Conservation (phyloP, 257 asterid species). For the Plantago major region DNA sequence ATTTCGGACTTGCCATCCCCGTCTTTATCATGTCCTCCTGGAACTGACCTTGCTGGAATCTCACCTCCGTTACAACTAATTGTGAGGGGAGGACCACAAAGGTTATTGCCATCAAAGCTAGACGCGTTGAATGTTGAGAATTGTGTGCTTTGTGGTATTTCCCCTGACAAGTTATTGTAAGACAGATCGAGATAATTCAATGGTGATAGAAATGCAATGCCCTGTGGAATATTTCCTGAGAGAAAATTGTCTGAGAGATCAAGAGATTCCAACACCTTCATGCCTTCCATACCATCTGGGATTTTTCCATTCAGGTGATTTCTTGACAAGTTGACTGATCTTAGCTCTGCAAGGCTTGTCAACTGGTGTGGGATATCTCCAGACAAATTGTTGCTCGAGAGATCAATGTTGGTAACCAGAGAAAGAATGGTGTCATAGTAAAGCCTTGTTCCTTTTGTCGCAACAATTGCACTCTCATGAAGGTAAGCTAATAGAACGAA, state of each 20-base stretch:
- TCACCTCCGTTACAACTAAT: not conserved
- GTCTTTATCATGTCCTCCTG: not conserved
- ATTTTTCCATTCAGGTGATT: not conserved
- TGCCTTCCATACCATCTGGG: not conserved
- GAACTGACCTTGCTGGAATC: not conserved
- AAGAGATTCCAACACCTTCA: conserved; percentile 3
- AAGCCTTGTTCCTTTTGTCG: not conserved
- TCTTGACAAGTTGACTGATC: not conserved
- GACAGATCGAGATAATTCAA: not conserved
- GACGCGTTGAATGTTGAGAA: not conserved
- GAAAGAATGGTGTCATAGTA: not conserved
- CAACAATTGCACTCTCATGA: not conserved
- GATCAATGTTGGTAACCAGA: conserved; percentile 1
- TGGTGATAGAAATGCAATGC: not conserved
- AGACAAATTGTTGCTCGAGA: not conserved
- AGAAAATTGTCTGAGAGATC: not conserved
- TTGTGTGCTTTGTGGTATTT: conserved; percentile 1
- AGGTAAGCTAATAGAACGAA: too few species aligned
- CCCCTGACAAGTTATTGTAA: not conserved
- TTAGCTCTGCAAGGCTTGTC: not conserved
- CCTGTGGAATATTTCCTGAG: not conserved
- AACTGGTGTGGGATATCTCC: not conserved
- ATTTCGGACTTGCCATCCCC: not conserved
- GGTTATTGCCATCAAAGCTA: conserved; percentile 2
- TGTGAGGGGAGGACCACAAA: conserved; percentile 10